These are phyloP conservation scores for Penicillium coffeae DNA, from an alignment of 495 filamentous ascomycete species.

Conservation along the genomic window DNA sequence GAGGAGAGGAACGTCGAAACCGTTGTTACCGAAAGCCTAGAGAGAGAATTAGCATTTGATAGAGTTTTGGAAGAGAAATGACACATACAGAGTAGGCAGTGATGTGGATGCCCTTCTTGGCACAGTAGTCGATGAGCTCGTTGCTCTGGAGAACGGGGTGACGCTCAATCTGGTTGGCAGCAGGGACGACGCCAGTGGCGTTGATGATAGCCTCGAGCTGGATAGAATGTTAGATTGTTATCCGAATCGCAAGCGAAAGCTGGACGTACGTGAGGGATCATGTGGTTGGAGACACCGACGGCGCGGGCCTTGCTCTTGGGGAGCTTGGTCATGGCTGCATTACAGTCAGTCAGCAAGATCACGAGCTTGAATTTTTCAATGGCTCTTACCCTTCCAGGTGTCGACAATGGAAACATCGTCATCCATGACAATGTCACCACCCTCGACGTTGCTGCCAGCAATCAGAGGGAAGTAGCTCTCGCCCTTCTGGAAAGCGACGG, in stretches of 20 bases:
- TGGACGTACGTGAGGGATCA: slow-evolving; percentile 37
- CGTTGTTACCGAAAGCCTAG: slow-evolving; percentile 50
- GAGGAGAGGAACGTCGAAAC: slow-evolving; percentile 38
- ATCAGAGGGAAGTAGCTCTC: slow-evolving; percentile 42
- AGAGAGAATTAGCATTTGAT: background rate
- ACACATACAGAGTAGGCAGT: slow-evolving; percentile 45
- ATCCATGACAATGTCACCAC: slow-evolving; percentile 42
- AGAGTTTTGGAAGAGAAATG: background rate
- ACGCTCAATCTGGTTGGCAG: slow-evolving; percentile 50
- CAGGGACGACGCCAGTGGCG: slow-evolving; percentile 43
- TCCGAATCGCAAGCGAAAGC: background rate
- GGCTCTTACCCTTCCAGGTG: slow-evolving; percentile 46
- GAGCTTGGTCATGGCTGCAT: slow-evolving; percentile 45
- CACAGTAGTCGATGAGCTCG: slow-evolving; percentile 41
- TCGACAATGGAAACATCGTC: slow-evolving; percentile 47
- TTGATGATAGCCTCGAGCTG: slow-evolving; percentile 51
- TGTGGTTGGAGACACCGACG: slow-evolving; percentile 52
- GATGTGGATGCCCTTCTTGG: slow-evolving; percentile 45
- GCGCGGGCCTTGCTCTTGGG: slow-evolving; percentile 49
- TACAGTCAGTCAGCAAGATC: slow-evolving; percentile 1
- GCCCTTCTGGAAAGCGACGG: slow-evolving; percentile 45
- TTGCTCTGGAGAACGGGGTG: slow-evolving; percentile 46
- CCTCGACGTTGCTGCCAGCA: slow-evolving; percentile 30
- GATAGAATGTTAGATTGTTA: slow-evolving; percentile 1
- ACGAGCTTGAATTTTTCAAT: background rate